phyloP scores from a whole-genome alignment of 805 yeast species.

The Candida oleophila region DNA sequence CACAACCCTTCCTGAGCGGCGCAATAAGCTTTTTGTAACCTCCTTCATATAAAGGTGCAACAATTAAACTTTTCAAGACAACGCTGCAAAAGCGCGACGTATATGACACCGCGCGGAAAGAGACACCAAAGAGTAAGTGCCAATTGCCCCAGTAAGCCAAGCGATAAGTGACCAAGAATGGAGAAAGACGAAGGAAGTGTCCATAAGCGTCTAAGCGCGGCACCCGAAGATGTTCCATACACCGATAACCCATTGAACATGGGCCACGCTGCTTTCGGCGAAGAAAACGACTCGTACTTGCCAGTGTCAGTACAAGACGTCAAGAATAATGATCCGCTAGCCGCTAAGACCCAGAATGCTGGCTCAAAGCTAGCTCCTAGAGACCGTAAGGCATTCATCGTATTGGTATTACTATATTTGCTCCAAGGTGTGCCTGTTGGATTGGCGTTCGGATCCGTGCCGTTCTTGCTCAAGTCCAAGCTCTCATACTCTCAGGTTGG shows the following conservation, averaged over 20 bases:
- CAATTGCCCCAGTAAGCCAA: background rate
- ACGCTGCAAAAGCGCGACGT: background rate
- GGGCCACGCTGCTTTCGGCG: conserved; percentile 24
- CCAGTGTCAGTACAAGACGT: conserved; percentile 25
- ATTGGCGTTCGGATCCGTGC: conserved; percentile 89
- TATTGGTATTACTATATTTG: conserved; percentile 72
- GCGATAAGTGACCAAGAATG: background rate
- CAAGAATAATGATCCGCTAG: conserved; percentile 1
- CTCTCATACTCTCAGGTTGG: conserved; percentile 89
- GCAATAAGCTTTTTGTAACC: too few species aligned
- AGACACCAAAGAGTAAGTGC: too few species aligned
- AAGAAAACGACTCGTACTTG: conserved; percentile 36
- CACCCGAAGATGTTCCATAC: conserved; percentile 6
- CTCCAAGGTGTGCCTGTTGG: conserved; percentile 98
- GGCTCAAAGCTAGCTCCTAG: conserved; percentile 7
- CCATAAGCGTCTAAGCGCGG: conserved; percentile 20
- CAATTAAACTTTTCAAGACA: background rate
- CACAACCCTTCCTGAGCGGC: too few species aligned
- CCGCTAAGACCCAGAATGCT: background rate
- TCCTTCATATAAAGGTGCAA: too few species aligned
- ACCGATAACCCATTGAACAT: conserved; percentile 15
- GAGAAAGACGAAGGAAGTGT: conserved; percentile 6
- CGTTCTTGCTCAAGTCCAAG: conserved; percentile 81
- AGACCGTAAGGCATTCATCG: conserved; percentile 74
- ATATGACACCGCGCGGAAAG: background rate